A percentile compares a stretch with the other conserved stretches of the same genome.
These are phyloP conservation scores for Botryosphaeria dothidea DNA, from an alignment of 2,329 filamentous ascomycete species.

Conservation along the genomic window DNA sequence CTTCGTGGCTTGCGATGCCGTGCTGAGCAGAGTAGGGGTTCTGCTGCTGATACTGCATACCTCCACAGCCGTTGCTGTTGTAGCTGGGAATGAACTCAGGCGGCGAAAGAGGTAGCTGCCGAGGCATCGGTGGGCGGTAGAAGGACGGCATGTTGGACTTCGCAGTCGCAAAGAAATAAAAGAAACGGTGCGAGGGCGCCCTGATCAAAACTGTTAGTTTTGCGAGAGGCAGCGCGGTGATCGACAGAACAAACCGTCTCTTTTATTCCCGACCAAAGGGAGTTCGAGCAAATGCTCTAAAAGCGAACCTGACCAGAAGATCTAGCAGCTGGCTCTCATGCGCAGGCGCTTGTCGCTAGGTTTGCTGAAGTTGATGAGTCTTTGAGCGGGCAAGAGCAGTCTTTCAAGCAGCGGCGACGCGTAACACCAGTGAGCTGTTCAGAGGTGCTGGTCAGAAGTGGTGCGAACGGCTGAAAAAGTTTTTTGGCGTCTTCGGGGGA, in stretches of 20 bases:
- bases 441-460: not conserved
- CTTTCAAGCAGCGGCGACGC: not conserved
- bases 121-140: conserved; percentile 47
- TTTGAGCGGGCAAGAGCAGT: not conserved
- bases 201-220: conserved; percentile 26
- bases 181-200: conserved; percentile 44
- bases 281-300: conserved; percentile 39
- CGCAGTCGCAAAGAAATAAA: conserved; percentile 37
- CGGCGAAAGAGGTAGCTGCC: conserved; percentile 49
- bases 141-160: conserved; percentile 50
- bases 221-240: not conserved
- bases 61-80: conserved; percentile 43
- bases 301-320: conserved; percentile 31
- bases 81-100: conserved; percentile 49
- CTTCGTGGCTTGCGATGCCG: conserved; percentile 44
- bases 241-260: conserved; percentile 37
- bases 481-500: not conserved
- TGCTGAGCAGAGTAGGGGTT: conserved; percentile 43
- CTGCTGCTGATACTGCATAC: conserved; percentile 46
- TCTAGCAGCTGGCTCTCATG: conserved; percentile 38
- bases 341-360: conserved; percentile 25
- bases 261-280: conserved; percentile 35
- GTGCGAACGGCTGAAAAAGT: not conserved
- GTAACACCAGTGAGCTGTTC: not conserved
- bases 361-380: not conserved